Conservation (phyloP, 139 green algal species). For the Parachlorella kessleri region DNA sequence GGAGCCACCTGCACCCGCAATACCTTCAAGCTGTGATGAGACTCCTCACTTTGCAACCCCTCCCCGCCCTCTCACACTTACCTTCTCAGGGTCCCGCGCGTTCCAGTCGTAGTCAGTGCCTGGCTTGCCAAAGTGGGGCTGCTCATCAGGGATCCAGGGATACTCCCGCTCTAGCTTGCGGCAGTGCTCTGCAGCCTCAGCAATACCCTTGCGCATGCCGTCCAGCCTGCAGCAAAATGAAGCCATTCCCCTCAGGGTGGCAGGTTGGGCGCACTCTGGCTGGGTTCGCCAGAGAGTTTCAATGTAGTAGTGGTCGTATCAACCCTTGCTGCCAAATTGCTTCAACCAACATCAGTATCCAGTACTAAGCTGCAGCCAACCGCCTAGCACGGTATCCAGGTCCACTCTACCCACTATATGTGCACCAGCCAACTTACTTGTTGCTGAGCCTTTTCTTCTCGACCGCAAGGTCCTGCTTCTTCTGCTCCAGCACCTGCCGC, state of each 20-base stretch:
- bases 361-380: too few species aligned
- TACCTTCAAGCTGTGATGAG: too few species aligned
- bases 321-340: too few species aligned
- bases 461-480: conserved; percentile 39
- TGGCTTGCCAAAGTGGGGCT: conserved; percentile 64
- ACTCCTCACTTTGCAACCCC: too few species aligned
- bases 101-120: conserved; percentile 87
- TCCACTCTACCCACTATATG: too few species aligned
- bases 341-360: too few species aligned
- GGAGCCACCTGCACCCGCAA: too few species aligned
- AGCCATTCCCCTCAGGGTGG: too few species aligned
- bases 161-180: conserved; percentile 64
- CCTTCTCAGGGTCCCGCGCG: conserved; percentile 46
- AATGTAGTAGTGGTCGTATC: too few species aligned
- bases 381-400: too few species aligned
- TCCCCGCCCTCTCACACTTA: neutral
- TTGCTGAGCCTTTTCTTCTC: conserved; percentile 59
- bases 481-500: conserved; percentile 24
- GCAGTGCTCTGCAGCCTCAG: conserved; percentile 24
- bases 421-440: conserved; percentile 34
- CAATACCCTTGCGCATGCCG: conserved; percentile 18
- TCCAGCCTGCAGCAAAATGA: conserved; percentile 37
- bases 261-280: too few species aligned
- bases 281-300: too few species aligned
- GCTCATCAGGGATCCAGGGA: conserved; percentile 81